These are phyloP conservation scores for Tetracentron sinense DNA, from an alignment of 164 flowering plant genomes.

Conservation along the genomic window DNA sequence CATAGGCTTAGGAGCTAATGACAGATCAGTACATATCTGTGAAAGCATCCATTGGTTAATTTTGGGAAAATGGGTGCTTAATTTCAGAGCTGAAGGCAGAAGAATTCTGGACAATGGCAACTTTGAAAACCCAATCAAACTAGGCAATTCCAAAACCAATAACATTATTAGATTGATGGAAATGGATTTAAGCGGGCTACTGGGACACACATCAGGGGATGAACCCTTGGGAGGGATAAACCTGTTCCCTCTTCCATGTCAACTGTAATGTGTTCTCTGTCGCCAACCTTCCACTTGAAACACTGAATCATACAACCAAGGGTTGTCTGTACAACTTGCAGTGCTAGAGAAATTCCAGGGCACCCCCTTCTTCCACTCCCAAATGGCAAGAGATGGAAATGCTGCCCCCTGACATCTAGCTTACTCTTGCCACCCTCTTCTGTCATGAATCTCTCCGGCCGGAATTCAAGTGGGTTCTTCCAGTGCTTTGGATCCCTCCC, in stretches of 20 bases:
- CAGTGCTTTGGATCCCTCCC: conserved; percentile 42
- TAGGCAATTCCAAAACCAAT: too few species aligned
- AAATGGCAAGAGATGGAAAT: conserved; percentile 42
- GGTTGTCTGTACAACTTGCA: conserved; percentile 28
- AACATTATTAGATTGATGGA: not conserved
- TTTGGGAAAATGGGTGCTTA: too few species aligned
- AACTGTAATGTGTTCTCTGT: conserved; percentile 9
- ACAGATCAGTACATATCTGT: too few species aligned
- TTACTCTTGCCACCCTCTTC: conserved; percentile 18
- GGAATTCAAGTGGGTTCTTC: conserved; percentile 42
- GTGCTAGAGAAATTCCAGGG: conserved; percentile 48
- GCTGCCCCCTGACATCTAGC: conserved; percentile 39
- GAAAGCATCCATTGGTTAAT: too few species aligned
- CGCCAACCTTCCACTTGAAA: conserved; percentile 42
- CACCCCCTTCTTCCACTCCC: conserved; percentile 57
- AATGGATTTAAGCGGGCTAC: conserved; percentile 5
- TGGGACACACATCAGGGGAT: conserved; percentile 39
- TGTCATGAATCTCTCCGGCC: conserved; percentile 46
- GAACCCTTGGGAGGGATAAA: conserved; percentile 31
- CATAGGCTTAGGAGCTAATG: too few species aligned
- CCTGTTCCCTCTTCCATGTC: conserved; percentile 49
- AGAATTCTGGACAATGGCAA: too few species aligned
- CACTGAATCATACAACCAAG: conserved; percentile 47
- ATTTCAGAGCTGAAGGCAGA: too few species aligned
- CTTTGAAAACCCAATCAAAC: not conserved